Evolutionary conservation across 208 protist species (phyloP).

Genomic region (Leishmania martiniquensis): DNA sequence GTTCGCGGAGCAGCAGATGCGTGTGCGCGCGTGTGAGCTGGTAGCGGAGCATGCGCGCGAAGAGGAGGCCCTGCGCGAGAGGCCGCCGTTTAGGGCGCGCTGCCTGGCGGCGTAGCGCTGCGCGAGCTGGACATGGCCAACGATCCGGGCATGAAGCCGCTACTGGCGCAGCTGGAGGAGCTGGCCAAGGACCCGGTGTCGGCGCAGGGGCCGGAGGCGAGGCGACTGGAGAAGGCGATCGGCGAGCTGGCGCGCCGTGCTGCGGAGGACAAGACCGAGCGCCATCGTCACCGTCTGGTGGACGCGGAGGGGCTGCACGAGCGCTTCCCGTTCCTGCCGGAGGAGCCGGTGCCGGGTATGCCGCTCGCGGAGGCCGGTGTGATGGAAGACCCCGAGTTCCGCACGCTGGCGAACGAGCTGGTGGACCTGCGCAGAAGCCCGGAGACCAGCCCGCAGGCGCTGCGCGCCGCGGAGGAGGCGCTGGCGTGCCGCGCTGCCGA

Average conservation of each 20-base stretch:
- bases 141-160: constrained; percentile 29
- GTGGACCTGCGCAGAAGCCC: constrained; percentile 28
- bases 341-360: constrained; percentile 45
- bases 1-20: constrained; percentile 30
- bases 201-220: constrained; percentile 29
- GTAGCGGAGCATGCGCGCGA: constrained; percentile 17
- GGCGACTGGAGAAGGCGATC: constrained; percentile 53
- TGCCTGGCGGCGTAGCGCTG: constrained; percentile 37
- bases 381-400: constrained; percentile 48
- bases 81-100: constrained; percentile 31
- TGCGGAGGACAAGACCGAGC: constrained; percentile 44
- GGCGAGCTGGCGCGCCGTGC: constrained; percentile 33
- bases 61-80: constrained; percentile 30
- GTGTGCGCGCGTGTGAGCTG: constrained; percentile 12
- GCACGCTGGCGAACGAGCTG: constrained; percentile 41
- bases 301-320: constrained; percentile 38
- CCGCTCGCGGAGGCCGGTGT: constrained; percentile 41
- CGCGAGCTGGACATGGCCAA: constrained; percentile 36
- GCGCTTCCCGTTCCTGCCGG: constrained; percentile 45
- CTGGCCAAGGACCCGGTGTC: constrained; percentile 33
- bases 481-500: constrained; percentile 11
- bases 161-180: constrained; percentile 41
- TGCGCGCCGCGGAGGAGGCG: constrained; percentile 33
- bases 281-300: constrained; percentile 22
- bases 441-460: constrained; percentile 25